phyloP scores from a whole-genome alignment of 2,329 filamentous ascomycete genomes.

The Trichophyton rubrum region DNA sequence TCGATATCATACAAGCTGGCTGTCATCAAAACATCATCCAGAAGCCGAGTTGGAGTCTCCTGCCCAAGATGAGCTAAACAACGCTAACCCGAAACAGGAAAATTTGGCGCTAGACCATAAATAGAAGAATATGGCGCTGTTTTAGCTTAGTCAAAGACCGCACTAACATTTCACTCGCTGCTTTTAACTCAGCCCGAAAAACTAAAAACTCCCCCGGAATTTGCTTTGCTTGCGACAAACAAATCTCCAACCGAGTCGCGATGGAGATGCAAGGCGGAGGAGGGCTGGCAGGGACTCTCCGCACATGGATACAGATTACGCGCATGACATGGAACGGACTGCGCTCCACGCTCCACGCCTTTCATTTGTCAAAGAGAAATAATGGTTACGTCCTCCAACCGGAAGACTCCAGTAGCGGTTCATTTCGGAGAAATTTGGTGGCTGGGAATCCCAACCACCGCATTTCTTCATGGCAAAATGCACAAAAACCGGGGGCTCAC shows the following conservation, averaged over 20 bases:
- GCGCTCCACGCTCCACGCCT: background rate
- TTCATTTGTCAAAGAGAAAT: background rate
- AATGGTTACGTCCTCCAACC: background rate
- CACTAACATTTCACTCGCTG: background rate
- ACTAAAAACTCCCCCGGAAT: background rate
- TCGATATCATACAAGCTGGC: background rate
- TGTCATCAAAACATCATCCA: background rate
- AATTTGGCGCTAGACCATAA: too few relatives aligned
- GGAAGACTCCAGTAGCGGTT: background rate
- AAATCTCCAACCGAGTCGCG: background rate
- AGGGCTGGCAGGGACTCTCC: background rate
- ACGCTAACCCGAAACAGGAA: background rate
- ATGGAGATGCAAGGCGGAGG: background rate
- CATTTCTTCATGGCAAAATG: background rate
- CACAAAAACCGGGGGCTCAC: slow-evolving; percentile 4
- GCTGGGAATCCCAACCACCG: slow-evolving; percentile 11
- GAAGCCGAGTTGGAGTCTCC: background rate
- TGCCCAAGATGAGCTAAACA: slow-evolving; percentile 1
- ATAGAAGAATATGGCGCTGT: background rate
- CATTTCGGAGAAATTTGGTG: background rate
- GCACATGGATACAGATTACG: too few relatives aligned
- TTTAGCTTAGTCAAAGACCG: background rate
- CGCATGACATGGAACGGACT: background rate
- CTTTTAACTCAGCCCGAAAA: background rate
- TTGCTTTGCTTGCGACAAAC: background rate